phyloP scores from a whole-genome alignment of 345 rosid genomes.

The Camelina laxa region DNA sequence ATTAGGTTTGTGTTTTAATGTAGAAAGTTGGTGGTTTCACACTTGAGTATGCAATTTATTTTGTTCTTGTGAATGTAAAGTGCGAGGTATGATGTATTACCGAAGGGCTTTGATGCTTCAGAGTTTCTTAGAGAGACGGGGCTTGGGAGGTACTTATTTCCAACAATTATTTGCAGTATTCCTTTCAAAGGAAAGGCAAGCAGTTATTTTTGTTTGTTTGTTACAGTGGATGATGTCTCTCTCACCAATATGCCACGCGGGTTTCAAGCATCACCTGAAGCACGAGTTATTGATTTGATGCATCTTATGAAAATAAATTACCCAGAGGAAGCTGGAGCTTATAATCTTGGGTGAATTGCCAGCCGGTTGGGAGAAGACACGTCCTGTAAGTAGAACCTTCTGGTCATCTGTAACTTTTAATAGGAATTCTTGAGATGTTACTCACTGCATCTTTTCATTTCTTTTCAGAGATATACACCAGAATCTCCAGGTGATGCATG shows the following conservation, averaged over 20 bases:
- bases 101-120: constrained; percentile 98
- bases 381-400: no score
- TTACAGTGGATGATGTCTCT: constrained; percentile 63
- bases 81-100: constrained; percentile 99
- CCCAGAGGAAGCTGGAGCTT: no score
- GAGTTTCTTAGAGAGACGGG: constrained; percentile 83
- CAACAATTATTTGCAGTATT: constrained; percentile 1
- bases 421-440: no score
- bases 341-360: no score
- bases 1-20: constrained; percentile 21
- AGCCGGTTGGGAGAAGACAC: no score
- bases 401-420: no score
- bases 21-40: constrained; percentile 18
- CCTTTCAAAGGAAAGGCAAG: constrained; percentile 1
- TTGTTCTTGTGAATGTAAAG: constrained; percentile 56
- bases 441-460: no score
- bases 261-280: constrained; percentile 75
- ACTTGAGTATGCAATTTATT: constrained; percentile 28
- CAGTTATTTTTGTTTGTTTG: constrained; percentile 20
- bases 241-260: constrained; percentile 61
- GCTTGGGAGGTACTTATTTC: constrained; percentile 67
- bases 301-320: no score
- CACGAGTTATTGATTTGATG: no score
- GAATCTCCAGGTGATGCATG: no score
- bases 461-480: no score